Evolutionary conservation across 2,329 filamentous ascomycete species (phyloP), one percentile per base, ranked within the genome.

Genomic region (Phaeosphaeriaceae sp.): DNA sequence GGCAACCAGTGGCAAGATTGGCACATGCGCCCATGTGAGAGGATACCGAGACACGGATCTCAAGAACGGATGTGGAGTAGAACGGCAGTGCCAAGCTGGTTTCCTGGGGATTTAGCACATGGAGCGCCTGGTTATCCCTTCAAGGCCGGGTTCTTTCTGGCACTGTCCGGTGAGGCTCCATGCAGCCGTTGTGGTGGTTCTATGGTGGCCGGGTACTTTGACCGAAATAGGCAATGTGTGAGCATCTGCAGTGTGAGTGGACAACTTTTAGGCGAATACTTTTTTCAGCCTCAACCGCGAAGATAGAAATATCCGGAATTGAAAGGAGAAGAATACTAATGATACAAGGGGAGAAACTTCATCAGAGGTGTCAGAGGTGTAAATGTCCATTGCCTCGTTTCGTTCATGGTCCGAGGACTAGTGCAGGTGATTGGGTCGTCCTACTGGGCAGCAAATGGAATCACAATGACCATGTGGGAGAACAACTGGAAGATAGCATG

Each of bases 201-300:
- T 13, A 10, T 54, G 17, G 26, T 49, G 26, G 15, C 46, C 52
- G 52, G 52, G 26, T 49, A 40, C 28, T 35, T 55, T 55, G 28
- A 28, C 54, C 54, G 3, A 24, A 56, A 51, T 56, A 51, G 54
- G 54, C 35, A 50, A 56, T 44, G 48, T n/a, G 40, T 35, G 26
- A 44, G 40, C 54, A 50, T 50, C 47, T 35, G 48, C 44, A 11
- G 26, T 21, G 13, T 21, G 13, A 11, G 23, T 19, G 35, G 2
- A 52, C 10, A 43, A 9, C 6, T 26, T 15, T 26, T 15, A n/a
- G 30, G 21, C 32, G 15, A 43, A 19, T 22, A n/a, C 11, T n/a
- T 19, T 26, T 15, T 22, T 48, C 42, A 57, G 42, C 26, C 28
- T 47, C 42, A 43, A 10, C 4, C 9, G 23, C 9, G 15, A 26